A percentile compares a stretch with the other conserved stretches of the same genome.
Evolutionary conservation across 768 basidiomycete genomes (phyloP).

Genomic region (Ramaria rubella): DNA sequence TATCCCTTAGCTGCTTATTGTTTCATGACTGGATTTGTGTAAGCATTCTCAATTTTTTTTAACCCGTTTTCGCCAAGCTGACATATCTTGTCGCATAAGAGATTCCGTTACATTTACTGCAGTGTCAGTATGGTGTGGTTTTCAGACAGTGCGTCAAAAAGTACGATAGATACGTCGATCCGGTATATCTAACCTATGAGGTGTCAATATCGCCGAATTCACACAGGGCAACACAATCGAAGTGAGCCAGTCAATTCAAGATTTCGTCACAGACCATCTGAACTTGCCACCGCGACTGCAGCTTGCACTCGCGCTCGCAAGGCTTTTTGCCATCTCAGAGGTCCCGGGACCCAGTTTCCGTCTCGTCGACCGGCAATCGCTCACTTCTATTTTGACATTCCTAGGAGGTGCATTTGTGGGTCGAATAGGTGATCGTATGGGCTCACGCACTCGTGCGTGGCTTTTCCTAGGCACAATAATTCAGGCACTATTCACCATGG

Average conservation of each 20-base stretch:
- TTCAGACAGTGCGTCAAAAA: slow-evolving; percentile 55
- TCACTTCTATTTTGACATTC: slow-evolving; percentile 76
- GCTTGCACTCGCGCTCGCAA: slow-evolving; percentile 73
- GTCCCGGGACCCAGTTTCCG: slow-evolving; percentile 44
- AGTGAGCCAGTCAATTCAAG: slow-evolving; percentile 5
- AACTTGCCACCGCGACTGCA: slow-evolving; percentile 34
- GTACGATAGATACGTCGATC: not conserved
- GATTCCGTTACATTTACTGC: slow-evolving; percentile 53
- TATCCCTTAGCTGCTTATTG: slow-evolving; percentile 57
- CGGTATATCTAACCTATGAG: slow-evolving; percentile 6
- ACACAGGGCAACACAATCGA: not conserved
- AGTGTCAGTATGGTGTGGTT: slow-evolving; percentile 79
- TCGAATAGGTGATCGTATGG: slow-evolving; percentile 77
- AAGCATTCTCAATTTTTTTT: not conserved
- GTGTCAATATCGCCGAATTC: not conserved
- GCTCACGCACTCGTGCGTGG: slow-evolving; percentile 68
- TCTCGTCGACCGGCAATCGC: slow-evolving; percentile 75
- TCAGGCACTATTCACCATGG: slow-evolving; percentile 73
- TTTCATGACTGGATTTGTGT: slow-evolving; percentile 80
- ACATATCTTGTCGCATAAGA: not conserved
- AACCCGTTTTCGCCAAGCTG: not conserved
- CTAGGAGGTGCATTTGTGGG: slow-evolving; percentile 71
- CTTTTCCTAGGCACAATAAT: slow-evolving; percentile 63
- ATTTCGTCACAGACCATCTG: slow-evolving; percentile 2
- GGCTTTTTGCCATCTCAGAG: slow-evolving; percentile 46